Percentiles rank a stretch among this genome's conserved stretches.
These are phyloP conservation scores for Tulasnella sp. DNA, from an alignment of 768 basidiomycete species.

Conservation along the genomic window DNA sequence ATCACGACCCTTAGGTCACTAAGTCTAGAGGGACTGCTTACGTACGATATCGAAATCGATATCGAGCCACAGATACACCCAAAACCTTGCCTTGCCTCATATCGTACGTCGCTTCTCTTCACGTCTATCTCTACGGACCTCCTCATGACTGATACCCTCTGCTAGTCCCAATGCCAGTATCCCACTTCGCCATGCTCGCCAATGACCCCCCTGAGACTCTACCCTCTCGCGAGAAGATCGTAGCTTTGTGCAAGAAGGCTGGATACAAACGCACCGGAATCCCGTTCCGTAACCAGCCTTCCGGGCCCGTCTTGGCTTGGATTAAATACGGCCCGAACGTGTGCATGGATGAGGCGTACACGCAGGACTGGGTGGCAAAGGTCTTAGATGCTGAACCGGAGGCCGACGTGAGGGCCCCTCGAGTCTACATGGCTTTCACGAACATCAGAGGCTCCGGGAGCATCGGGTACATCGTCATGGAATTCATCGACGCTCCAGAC, in stretches of 20 bases:
- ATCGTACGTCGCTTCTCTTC: neutral
- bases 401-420: constrained; percentile 17
- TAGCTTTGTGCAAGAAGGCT: neutral
- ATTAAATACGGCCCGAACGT: constrained; percentile 28
- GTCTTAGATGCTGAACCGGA: constrained; percentile 14
- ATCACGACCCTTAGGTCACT: no score
- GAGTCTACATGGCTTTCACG: constrained; percentile 21
- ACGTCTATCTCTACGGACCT: neutral
- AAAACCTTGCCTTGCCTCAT: no score
- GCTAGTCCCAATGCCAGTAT: neutral
- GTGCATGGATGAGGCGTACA: neutral
- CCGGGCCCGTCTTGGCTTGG: constrained; percentile 18
- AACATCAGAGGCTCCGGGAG: neutral
- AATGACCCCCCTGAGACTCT: neutral
- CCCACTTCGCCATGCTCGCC: neutral
- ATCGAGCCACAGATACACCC: no score
- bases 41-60: no score
- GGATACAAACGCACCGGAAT: neutral
- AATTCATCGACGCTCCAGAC: constrained; percentile 13
- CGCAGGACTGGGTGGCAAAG: constrained; percentile 25
- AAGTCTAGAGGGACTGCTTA: no score
- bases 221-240: neutral
- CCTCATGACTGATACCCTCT: constrained; percentile 8
- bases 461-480: constrained; percentile 23
- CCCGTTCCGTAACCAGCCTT: constrained; percentile 1